These are phyloP conservation scores for Pythium phragmitis DNA, from an alignment of 352 stramenopile genomes.

Conservation along the genomic window DNA sequence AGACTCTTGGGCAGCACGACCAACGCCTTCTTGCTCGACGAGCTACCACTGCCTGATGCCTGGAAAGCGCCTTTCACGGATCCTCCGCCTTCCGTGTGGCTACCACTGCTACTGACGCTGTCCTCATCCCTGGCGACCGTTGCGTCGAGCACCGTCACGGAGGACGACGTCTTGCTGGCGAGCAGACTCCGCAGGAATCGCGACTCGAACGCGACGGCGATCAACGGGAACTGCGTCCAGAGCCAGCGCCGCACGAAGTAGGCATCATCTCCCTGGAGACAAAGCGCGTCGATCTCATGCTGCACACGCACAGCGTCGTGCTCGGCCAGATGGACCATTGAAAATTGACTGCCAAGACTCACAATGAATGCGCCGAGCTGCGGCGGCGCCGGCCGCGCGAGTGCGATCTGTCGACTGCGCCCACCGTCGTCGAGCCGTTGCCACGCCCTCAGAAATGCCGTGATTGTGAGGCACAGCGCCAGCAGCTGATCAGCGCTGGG, in stretches of 20 bases:
- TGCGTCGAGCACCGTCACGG: not conserved
- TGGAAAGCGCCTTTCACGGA: conserved; percentile 4
- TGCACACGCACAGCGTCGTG: conserved; percentile 52
- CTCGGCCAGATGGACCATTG: conserved; percentile 47
- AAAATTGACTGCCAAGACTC: conserved; percentile 54
- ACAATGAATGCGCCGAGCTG: conserved; percentile 79
- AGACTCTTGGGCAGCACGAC: conserved; percentile 15
- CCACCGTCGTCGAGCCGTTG: conserved; percentile 44
- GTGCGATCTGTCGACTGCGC: conserved; percentile 14
- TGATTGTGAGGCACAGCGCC: conserved; percentile 73
- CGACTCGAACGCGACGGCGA: conserved; percentile 73
- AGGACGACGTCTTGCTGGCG: conserved; percentile 15
- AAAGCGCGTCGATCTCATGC: conserved; percentile 64
- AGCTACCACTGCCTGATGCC: conserved; percentile 1
- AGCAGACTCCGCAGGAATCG: conserved; percentile 47
- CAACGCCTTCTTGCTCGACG: conserved; percentile 4
- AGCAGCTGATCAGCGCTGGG: conserved; percentile 66
- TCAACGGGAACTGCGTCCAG: conserved; percentile 85
- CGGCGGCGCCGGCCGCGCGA: conserved; percentile 26
- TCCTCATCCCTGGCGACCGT: not conserved
- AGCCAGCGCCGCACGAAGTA: conserved; percentile 83
- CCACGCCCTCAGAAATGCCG: conserved; percentile 74
- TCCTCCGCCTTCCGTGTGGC: not conserved
- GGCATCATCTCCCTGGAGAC: conserved; percentile 58
- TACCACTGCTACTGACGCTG: not conserved